These are phyloP conservation scores for Microdochium bolleyi DNA, from an alignment of 2,329 filamentous ascomycete species.

Conservation along the genomic window DNA sequence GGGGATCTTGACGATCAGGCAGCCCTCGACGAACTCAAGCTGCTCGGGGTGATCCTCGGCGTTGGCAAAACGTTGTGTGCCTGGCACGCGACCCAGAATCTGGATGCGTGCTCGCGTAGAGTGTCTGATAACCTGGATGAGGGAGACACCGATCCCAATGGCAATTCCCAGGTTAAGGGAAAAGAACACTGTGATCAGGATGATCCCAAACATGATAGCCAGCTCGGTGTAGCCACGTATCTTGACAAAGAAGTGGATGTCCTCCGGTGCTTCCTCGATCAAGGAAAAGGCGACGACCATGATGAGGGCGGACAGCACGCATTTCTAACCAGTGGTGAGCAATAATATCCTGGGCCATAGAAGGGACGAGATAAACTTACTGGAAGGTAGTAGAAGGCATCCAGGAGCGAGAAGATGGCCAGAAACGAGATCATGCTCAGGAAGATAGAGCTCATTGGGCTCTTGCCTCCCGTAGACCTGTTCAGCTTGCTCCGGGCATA, in stretches of 20 bases:
- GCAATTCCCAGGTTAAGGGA: constrained; percentile 90
- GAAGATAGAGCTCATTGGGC: constrained; percentile 87
- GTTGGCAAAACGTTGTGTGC: constrained; percentile 78
- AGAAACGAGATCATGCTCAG: constrained; percentile 75
- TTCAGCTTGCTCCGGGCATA: constrained; percentile 97
- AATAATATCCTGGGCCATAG: no score
- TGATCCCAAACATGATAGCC: constrained; percentile 81
- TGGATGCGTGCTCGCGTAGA: constrained; percentile 90
- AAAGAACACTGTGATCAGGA: constrained; percentile 88
- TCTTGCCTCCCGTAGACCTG: constrained; percentile 81
- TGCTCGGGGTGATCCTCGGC: constrained; percentile 65
- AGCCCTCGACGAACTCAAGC: constrained; percentile 85
- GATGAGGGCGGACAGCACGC: constrained; percentile 87
- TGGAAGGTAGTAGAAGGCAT: constrained; percentile 93
- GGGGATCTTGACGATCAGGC: constrained; percentile 93
- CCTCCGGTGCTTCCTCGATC: constrained; percentile 90
- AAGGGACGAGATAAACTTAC: constrained; percentile 40
- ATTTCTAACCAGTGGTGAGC: constrained; percentile 55
- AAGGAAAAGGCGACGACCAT: constrained; percentile 91
- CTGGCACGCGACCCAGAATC: constrained; percentile 83
- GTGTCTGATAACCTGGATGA: constrained; percentile 84
- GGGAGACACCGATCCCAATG: constrained; percentile 82
- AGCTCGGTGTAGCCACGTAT: constrained; percentile 85
- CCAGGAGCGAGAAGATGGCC: constrained; percentile 73
- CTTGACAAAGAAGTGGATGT: constrained; percentile 80